Evolutionary conservation across 305 asterid genomes (phyloP), one percentile per base, ranked within the genome.

Genomic region (Euphrasia arctica): DNA sequence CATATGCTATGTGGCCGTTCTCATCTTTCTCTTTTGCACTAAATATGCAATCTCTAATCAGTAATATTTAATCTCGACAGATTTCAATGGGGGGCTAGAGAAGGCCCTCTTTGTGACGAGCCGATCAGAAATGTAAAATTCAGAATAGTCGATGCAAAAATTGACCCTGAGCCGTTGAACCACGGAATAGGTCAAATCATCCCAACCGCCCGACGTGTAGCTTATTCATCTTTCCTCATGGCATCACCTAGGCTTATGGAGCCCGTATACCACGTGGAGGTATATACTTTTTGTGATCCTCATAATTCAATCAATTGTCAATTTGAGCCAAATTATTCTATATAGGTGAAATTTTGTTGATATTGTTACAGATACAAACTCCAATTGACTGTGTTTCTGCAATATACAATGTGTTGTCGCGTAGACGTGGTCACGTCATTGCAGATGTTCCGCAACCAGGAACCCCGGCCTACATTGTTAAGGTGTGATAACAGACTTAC

Each of bases 1-100:
- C 47, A 45, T 65, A 62, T 58, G 58, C 65, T 36, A 54, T 25
- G 43, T 66, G 25, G 51, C 65, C 64, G 49, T 28, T 67, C 54
- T 55, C 59, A 64, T 63, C 55, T 41, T 58, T 51, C 54, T 8
- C 36, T 62, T 56, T 39, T 66, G 58, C 45, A 3, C 36, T 32
- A 32, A 32, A 32, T 32, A 32, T 32, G 36, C 36, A 32, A 32
- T 32, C 36, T 32, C 5, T 32, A 32, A 32, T 32, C 10, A 59
- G 56, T 67, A 71, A 78, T 70, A 51, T 51, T 29, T 72, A 29
- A 59, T 60, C 28, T 70, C 55, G 51, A 77, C 93, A 92, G 98
- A 77, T 92, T 90, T 65, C 98, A 90, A 59, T 92, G 98, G 98
- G 98, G 98, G 98, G 98, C 98, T 70, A 89, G 98, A 60, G 98